phyloP scores from a whole-genome alignment of 768 basidiomycete species.

The Phaeotremella fagi region DNA sequence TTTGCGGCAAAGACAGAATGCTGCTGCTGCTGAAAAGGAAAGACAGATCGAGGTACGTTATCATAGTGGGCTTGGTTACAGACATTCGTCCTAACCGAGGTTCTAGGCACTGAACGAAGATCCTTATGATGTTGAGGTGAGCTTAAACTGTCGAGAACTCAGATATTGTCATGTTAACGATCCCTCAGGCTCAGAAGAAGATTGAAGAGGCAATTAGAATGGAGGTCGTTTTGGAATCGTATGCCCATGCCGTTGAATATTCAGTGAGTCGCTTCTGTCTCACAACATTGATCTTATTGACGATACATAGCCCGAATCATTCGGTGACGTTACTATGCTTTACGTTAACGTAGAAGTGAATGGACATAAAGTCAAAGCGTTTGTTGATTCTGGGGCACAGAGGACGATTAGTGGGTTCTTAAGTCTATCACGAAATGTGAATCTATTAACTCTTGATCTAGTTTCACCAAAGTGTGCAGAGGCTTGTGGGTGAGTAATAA shows the following conservation, averaged over 20 bases:
- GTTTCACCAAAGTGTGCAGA: slow-evolving; percentile 92
- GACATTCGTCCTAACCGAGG: slow-evolving; percentile 43
- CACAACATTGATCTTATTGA: not conserved
- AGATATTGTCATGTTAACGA: not conserved
- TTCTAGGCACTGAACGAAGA: slow-evolving; percentile 71
- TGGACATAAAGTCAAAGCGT: slow-evolving; percentile 81
- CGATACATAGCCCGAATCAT: slow-evolving; percentile 64
- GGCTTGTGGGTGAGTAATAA: slow-evolving; percentile 67
- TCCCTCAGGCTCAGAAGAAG: slow-evolving; percentile 62
- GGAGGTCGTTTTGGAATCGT: slow-evolving; percentile 83
- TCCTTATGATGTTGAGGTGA: slow-evolving; percentile 75
- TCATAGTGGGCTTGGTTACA: too few species aligned
- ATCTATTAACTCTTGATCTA: slow-evolving; percentile 37
- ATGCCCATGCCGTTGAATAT: slow-evolving; percentile 89
- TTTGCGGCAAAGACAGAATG: slow-evolving; percentile 11
- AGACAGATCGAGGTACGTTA: slow-evolving; percentile 50
- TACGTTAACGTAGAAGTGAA: slow-evolving; percentile 94
- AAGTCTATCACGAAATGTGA: slow-evolving; percentile 36
- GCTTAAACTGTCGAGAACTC: not conserved
- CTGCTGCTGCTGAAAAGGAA: slow-evolving; percentile 54
- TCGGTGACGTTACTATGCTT: slow-evolving; percentile 93
- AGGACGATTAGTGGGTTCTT: slow-evolving; percentile 95
- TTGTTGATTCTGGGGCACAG: slow-evolving; percentile 97
- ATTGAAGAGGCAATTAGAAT: slow-evolving; percentile 92
- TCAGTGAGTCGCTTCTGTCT: slow-evolving; percentile 38